Conservation (phyloP, 306 rosid species). For the Malus domestica region ASM211411v1 NC_041792.1:3221501-3222000, state of each 20-base stretch:
- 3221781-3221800: neutral
- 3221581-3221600: neutral
- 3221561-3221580: constrained; percentile 8
- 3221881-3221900: neutral
- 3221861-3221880: neutral
- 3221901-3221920: neutral
- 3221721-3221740: constrained; percentile 89
- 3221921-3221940: neutral
- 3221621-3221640: neutral
- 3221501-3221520: neutral
- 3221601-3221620: neutral
- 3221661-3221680: constrained; percentile 76
- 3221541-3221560: neutral
- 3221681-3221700: constrained; percentile 76
- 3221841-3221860: neutral
- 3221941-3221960: neutral
- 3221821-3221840: neutral
- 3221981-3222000: neutral
- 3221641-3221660: constrained; percentile 20
- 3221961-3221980: neutral
- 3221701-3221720: constrained; percentile 75
- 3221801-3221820: neutral
- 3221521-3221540: neutral
- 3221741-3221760: constrained; percentile 75
- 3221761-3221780: constrained; percentile 28